phyloP scores from a whole-genome alignment of 257 asterid genomes.

The Lavandula angustifolia region DNA sequence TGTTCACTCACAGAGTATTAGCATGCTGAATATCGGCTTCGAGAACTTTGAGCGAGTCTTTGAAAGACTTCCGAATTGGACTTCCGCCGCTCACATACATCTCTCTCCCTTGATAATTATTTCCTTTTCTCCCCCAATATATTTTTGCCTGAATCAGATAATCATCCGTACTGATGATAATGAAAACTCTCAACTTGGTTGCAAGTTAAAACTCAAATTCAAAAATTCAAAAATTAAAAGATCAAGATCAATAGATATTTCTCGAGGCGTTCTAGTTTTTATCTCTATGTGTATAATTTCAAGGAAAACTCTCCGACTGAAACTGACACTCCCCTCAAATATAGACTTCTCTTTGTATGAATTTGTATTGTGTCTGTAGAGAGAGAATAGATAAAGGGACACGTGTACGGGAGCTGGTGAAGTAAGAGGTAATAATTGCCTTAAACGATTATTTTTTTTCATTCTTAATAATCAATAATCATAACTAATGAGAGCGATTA shows the following conservation, averaged over 20 bases:
- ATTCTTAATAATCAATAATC: too few species aligned
- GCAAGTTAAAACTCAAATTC: not conserved
- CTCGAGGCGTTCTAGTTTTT: not conserved
- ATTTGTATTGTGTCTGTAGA: not conserved
- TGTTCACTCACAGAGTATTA: slow-evolving; percentile 66
- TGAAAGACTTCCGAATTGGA: slow-evolving; percentile 69
- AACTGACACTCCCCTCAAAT: slow-evolving; percentile 35
- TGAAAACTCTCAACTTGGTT: not conserved
- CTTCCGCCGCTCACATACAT: slow-evolving; percentile 61
- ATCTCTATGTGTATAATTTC: slow-evolving; percentile 10
- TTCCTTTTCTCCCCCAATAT: not conserved
- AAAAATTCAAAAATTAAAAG: not conserved
- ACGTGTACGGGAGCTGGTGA: slow-evolving; percentile 39
- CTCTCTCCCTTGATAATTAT: slow-evolving; percentile 22
- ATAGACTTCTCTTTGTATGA: slow-evolving; percentile 22
- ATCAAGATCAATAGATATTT: not conserved
- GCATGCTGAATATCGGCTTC: slow-evolving; percentile 95
- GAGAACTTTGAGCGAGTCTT: slow-evolving; percentile 77
- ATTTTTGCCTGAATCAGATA: slow-evolving; percentile 30
- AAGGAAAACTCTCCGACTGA: slow-evolving; percentile 36
- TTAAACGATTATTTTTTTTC: not conserved
- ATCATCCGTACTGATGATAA: slow-evolving; percentile 23
- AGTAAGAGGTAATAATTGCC: slow-evolving; percentile 29
- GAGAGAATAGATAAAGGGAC: slow-evolving; percentile 34
- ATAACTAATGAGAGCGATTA: too few species aligned